Base-by-base conservation (phyloP, 495 filamentous ascomycete genomes). In the Talaromyces trachyspermus region DNA sequence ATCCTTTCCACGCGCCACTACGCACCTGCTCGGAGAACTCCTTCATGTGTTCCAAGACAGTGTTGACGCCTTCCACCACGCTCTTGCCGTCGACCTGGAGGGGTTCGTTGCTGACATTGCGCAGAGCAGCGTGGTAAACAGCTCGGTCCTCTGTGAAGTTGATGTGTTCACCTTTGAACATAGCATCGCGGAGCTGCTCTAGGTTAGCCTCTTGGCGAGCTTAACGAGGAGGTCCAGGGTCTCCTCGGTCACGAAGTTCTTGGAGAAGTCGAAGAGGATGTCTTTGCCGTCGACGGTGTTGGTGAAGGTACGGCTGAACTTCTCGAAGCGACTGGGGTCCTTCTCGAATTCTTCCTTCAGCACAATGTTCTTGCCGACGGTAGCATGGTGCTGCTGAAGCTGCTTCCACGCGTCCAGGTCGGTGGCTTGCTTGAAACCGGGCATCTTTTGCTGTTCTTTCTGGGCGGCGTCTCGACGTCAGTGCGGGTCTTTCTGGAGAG, bases 111-210 rank as follows among this genome's bases (percentile, higher is more conserved):
- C 76, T 74, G 47, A 85, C 79, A 64, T 98, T 98, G 61, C 92
- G 85, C 61, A 98, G 71, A 35, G 94, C 94, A 55, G 84, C 80
- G 68, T 97, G 92, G 73, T 95, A 95, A 51, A 98, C 92, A 52
- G 92, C 92, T 47, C 94, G 82, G 56, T 92, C 72, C 77, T 98
- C 92, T 36, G 92, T 98, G 74, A 95, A 95, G 79, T 98, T 98
- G 76, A 98, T 97, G 77, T 91, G 88, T 62, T 96, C 85, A 54
- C 92, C 92, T 27, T 79, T 81, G 69, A 98, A 98, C 91, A 97
- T 95, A 49, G 78, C 83, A 81, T 97, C 92, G 29, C 90, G 83
- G 51, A 97, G 86, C 72, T 91, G 75, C 76, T 96, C 92, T 22
- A 98, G 60, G 54, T 81, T 79, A 45, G 89, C 89, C 67, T 97